phyloP scores from a whole-genome alignment of 768 basidiomycete genomes.

The Amanita muscaria region DNA sequence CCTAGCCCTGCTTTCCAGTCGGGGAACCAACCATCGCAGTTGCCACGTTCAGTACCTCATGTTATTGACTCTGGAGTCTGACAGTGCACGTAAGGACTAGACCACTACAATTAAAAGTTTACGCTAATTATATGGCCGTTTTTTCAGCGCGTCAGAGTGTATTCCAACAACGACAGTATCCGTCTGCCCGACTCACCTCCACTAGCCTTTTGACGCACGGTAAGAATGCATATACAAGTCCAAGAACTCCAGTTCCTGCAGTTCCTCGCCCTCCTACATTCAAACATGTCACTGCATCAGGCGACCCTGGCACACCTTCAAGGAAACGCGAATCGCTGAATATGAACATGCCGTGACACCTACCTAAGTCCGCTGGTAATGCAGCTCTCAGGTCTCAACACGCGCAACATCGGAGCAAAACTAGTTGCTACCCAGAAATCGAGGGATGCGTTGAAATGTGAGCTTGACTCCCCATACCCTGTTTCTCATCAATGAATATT shows the following conservation, averaged over 20 bases:
- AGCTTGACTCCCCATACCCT: background rate
- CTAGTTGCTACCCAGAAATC: constrained; percentile 1
- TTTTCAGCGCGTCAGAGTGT: background rate
- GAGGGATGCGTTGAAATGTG: constrained; percentile 9
- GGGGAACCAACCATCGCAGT: too few relatives aligned
- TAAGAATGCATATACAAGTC: constrained; percentile 1
- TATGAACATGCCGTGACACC: too few relatives aligned
- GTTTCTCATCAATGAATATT: too few relatives aligned
- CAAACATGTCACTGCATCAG: too few relatives aligned
- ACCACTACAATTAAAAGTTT: background rate
- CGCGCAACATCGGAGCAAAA: constrained; percentile 2
- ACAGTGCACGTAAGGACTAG: background rate
- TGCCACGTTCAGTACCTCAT: too few relatives aligned
- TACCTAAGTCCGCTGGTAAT: too few relatives aligned
- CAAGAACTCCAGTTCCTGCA: constrained; percentile 3
- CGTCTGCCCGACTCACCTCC: too few relatives aligned
- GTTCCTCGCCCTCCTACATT: background rate
- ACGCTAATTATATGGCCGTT: background rate
- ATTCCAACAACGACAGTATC: background rate
- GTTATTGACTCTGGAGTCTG: too few relatives aligned
- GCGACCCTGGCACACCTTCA: too few relatives aligned
- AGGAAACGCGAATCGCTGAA: too few relatives aligned
- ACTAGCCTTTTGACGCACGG: background rate
- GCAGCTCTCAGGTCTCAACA: background rate
- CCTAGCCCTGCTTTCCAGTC: background rate